Evolutionary conservation across 768 basidiomycete species (phyloP), one percentile per base, ranked within the genome.

Genomic region (Pulveroboletus ravenelii): DNA sequence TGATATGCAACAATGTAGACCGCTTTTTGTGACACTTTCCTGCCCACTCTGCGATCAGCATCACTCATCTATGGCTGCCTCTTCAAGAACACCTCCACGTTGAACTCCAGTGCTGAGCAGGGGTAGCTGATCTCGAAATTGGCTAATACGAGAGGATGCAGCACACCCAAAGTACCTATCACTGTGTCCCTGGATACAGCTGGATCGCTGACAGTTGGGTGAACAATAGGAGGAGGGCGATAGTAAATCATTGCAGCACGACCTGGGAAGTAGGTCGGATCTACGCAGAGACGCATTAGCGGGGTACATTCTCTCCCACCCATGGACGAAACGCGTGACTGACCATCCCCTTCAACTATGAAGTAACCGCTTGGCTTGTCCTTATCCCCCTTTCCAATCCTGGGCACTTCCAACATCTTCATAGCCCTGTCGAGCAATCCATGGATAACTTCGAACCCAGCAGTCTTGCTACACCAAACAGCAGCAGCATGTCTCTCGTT

Each of bases 361-460:
- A 96, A 99, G 68, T 98, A 99, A 10, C 96, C 96, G 13, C 77
- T 79, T 44, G 72, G 66, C 27, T 82, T 81, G 52, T 78, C 73
- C 34, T 62, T 70, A 60, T 87, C 79, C 30, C 62, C 68, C 51
- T 74, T 79, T 18, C 74, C 68, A 48, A 97, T 87, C 57, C 84
- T 79, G 35, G 92, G 88, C 32, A 99, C 79, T 56, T 96, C 95
- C 18, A 99, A 74, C 80, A 96, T 93, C 68, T 85, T 88, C 96
- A 99, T 98, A 34, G 90, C 80, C 44, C 94, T 78, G 70, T 98
- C 93, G 57, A 99, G 72, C 70, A 98, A 74, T 31, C 96, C 96
- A 67, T 98, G 96, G 10, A 94, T 85, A 53, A 95, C 80, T 74
- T 99, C 94, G 64, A 99, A 99, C 5, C 94, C 94, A 34, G 94